Evolutionary conservation across 371 early-diverging fungal species (phyloP).

Genomic region (Gilbertella persicaria): DNA sequence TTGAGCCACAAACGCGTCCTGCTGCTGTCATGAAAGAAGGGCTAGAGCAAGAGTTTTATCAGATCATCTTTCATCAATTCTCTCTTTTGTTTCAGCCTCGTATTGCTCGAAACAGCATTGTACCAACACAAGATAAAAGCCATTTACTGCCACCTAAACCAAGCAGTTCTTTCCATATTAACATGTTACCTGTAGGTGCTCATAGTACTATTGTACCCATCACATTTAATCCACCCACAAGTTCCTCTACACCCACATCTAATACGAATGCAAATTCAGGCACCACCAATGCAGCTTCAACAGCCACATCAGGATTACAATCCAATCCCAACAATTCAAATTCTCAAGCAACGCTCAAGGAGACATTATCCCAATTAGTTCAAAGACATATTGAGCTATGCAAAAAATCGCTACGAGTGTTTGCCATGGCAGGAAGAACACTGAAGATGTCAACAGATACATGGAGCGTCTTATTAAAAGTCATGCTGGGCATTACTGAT

Average conservation of each 20-base stretch:
- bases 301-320: constrained; percentile 29
- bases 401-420: constrained; percentile 62
- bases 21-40: constrained; percentile 53
- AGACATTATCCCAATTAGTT: constrained; percentile 37
- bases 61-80: constrained; percentile 75
- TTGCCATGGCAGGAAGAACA: constrained; percentile 65
- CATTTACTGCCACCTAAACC: neutral
- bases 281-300: constrained; percentile 7
- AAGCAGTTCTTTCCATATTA: constrained; percentile 19
- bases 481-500: constrained; percentile 72
- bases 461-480: constrained; percentile 75
- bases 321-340: constrained; percentile 57
- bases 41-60: constrained; percentile 45
- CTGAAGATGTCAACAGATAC: constrained; percentile 68
- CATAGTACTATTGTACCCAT: constrained; percentile 26
- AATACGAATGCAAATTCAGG: constrained; percentile 9
- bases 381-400: constrained; percentile 72
- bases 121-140: neutral
- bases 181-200: constrained; percentile 27
- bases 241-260: constrained; percentile 11
- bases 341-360: constrained; percentile 53
- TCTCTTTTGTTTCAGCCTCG: constrained; percentile 74
- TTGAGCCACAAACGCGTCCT: constrained; percentile 66
- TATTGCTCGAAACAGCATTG: constrained; percentile 17
- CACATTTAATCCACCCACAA: constrained; percentile 3